phyloP scores from a whole-genome alignment of 495 filamentous ascomycete genomes.

The Penicillium psychrofluorescens region DNA sequence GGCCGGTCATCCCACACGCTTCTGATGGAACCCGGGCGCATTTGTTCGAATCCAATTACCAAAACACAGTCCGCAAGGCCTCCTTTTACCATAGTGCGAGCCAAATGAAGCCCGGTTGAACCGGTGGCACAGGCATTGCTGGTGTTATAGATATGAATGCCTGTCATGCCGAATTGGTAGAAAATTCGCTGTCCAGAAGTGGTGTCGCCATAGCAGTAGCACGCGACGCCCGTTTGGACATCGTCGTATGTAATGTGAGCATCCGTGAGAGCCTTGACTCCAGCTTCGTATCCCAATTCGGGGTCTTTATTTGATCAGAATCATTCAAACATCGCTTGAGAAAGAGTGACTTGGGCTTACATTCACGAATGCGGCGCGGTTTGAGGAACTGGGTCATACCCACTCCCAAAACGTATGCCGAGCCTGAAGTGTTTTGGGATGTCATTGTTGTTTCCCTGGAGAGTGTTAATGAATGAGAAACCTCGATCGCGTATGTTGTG shows the following conservation, averaged over 20 bases:
- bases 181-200: slow-evolving; percentile 96
- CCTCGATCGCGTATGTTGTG: too few relatives aligned
- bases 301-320: too few relatives aligned
- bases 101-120: slow-evolving; percentile 80
- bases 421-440: slow-evolving; percentile 12
- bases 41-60: slow-evolving; percentile 98
- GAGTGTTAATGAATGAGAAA: too few relatives aligned
- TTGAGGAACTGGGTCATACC: slow-evolving; percentile 99
- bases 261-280: slow-evolving; percentile 91
- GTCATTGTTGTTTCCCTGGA: too few relatives aligned
- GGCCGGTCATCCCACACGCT: slow-evolving; percentile 71
- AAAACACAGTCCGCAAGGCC: slow-evolving; percentile 80
- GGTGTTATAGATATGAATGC: slow-evolving; percentile 93
- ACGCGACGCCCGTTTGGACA: slow-evolving; percentile 91
- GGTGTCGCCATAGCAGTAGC: slow-evolving; percentile 93
- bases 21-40: slow-evolving; percentile 82
- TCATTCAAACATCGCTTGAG: too few relatives aligned
- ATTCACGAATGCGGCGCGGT: slow-evolving; percentile 72
- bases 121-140: slow-evolving; percentile 99
- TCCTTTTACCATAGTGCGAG: slow-evolving; percentile 67
- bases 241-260: slow-evolving; percentile 95
- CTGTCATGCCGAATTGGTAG: slow-evolving; percentile 97
- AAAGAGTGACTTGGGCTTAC: slow-evolving; percentile 9
- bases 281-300: slow-evolving; percentile 88
- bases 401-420: slow-evolving; percentile 87